Conservation (phyloP, 2,329 filamentous ascomycete species). For the Malbranchea zuffiana region DNA sequence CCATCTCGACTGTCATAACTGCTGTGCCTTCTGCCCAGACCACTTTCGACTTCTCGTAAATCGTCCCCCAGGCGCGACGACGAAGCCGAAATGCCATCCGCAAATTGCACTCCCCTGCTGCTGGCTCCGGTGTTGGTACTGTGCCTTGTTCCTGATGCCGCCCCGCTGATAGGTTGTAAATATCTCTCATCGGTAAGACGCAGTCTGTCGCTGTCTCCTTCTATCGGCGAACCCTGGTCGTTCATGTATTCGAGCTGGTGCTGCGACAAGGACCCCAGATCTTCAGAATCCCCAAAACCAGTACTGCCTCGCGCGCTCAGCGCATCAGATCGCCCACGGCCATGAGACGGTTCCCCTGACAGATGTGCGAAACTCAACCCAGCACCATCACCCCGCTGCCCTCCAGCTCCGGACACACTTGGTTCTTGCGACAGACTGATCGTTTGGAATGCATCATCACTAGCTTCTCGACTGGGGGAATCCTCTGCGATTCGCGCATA, state of each 20-base stretch:
- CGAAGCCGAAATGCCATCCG: conserved; percentile 28
- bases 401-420: conserved; percentile 3
- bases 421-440: conserved; percentile 17
- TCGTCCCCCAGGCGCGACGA: conserved; percentile 50
- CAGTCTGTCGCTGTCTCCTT: conserved; percentile 48
- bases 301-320: too few relatives aligned
- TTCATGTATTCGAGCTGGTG: conserved; percentile 23
- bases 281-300: conserved; percentile 4
- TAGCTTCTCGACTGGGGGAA: conserved; percentile 35
- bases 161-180: conserved; percentile 47
- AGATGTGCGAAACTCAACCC: conserved; percentile 8
- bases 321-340: neutral
- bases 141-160: conserved; percentile 12
- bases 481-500: conserved; percentile 46
- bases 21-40: conserved; percentile 42
- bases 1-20: conserved; percentile 38
- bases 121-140: conserved; percentile 26
- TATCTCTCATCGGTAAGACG: conserved; percentile 47
- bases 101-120: conserved; percentile 46
- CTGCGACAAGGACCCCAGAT: conserved; percentile 10
- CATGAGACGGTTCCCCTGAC: neutral
- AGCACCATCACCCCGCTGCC: neutral
- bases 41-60: conserved; percentile 49
- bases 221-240: conserved; percentile 41
- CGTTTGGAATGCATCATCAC: conserved; percentile 13